Evolutionary conservation across 2,329 filamentous ascomycete species (phyloP).

Genomic region (Aurifilum marmelostoma): DNA sequence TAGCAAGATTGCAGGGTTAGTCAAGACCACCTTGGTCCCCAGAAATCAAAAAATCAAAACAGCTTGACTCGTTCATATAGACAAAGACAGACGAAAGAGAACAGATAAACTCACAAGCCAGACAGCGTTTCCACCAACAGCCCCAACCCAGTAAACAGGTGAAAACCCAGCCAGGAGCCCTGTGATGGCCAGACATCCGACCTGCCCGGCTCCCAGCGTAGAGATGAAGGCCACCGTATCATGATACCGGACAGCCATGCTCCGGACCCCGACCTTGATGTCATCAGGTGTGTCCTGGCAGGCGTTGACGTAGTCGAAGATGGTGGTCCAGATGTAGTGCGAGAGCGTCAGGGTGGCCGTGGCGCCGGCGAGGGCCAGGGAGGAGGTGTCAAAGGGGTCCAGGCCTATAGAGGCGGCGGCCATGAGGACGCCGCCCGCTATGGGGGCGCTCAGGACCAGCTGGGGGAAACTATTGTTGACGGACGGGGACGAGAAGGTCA

Average conservation of each 20-base stretch:
- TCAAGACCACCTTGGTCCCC: too few species aligned
- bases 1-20: not conserved
- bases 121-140: slow-evolving; percentile 29
- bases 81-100: too few species aligned
- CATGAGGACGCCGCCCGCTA: slow-evolving; percentile 55
- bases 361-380: slow-evolving; percentile 44
- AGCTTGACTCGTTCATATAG: too few species aligned
- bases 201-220: slow-evolving; percentile 29
- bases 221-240: slow-evolving; percentile 31
- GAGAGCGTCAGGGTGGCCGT: slow-evolving; percentile 47
- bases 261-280: slow-evolving; percentile 52
- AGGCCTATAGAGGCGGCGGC: slow-evolving; percentile 49
- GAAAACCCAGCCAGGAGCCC: slow-evolving; percentile 30
- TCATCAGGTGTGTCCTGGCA: slow-evolving; percentile 56
- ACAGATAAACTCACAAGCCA: slow-evolving; percentile 21
- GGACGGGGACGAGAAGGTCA: too few species aligned
- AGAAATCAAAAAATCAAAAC: too few species aligned
- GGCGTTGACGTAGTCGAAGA: slow-evolving; percentile 56
- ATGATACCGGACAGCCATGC: slow-evolving; percentile 52
- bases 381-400: slow-evolving; percentile 44
- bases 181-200: slow-evolving; percentile 28
- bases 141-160: slow-evolving; percentile 29
- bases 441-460: slow-evolving; percentile 51
- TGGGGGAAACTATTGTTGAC: slow-evolving; percentile 46
- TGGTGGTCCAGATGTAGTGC: slow-evolving; percentile 47